Evolutionary conservation across 768 basidiomycete genomes (phyloP).

Genomic region (Lentinula sp.): DNA sequence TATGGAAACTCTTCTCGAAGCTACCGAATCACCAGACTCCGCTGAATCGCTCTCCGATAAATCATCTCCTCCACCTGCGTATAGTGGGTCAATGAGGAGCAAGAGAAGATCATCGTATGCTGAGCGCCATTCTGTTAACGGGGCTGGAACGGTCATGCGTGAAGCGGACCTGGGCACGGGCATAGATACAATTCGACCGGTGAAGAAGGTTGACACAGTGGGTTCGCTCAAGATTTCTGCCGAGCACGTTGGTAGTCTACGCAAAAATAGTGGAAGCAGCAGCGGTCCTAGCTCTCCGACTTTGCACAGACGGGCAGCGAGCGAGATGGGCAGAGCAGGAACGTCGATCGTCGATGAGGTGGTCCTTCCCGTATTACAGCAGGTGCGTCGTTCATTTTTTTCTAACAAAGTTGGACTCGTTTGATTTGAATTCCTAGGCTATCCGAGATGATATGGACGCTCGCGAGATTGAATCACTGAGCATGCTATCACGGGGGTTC

Average conservation of each 20-base stretch:
- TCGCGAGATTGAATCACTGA: conserved; percentile 80
- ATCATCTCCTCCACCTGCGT: conserved; percentile 69
- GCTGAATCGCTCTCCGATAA: conserved; percentile 38
- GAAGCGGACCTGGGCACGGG: conserved; percentile 86
- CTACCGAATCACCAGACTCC: conserved; percentile 25
- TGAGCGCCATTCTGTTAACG: conserved; percentile 55
- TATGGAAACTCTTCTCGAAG: conserved; percentile 30
- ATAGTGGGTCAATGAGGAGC: conserved; percentile 59
- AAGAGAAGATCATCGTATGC: conserved; percentile 74
- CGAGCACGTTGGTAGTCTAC: conserved; percentile 73
- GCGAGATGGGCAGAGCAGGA: conserved; percentile 62
- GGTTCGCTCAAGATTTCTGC: conserved; percentile 72
- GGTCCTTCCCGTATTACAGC: conserved; percentile 71
- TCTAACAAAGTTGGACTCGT: conserved; percentile 4
- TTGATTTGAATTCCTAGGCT: conserved; percentile 32
- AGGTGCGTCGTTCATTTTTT: conserved; percentile 37
- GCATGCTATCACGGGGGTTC: conserved; percentile 88
- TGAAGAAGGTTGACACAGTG: conserved; percentile 84
- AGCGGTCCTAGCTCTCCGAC: conserved; percentile 42
- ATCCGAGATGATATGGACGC: conserved; percentile 85
- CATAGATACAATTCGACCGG: conserved; percentile 85
- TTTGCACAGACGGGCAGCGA: conserved; percentile 42
- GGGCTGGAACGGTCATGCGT: conserved; percentile 66
- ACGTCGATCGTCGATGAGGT: conserved; percentile 74
- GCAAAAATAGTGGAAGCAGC: conserved; percentile 42